Evolutionary conservation across 495 filamentous ascomycete species (phyloP), one percentile per base, ranked within the genome.

Genomic region (Penicillium nucicola): DNA sequence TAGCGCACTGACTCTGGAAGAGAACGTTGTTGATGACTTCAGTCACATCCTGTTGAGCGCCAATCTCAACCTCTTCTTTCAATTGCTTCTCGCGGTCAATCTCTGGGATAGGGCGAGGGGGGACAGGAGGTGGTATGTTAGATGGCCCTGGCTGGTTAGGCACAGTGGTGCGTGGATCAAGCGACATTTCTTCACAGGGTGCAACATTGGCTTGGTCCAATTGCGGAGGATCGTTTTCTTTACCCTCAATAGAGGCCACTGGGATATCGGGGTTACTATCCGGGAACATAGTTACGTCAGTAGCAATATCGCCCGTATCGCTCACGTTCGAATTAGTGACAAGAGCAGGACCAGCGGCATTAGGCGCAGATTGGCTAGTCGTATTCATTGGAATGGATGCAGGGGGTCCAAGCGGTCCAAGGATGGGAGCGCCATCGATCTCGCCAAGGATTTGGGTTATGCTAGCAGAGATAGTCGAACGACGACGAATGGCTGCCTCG

Each of bases 11-110:
- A n/a, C 96, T 77, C 33, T 92, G 88, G 56, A 92, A 91, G 31
- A 95, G 79, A 18, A 95, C 85, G 62, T 93, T 92, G 33, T 89
- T 89, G 64, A 96, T 92, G 32, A 96, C 92, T 65, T 98, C 93
- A 9, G 88, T 91, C 6, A 96, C 93, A 71, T 98, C 93, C 71
- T 97, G 92, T 61, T 92, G 82, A 19, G 82, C 77, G 15, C 79
- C 77, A 56, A 83, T 75, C 64, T 85, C 82, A 1, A 84, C 65
- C 43, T 85, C 80, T 33, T 83, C 78, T 11, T 68, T 67, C 42
- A 74, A 52, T 18, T 72, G 66, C 45, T 66, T 70, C 46, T 73
- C 63, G 0, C 55, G 52, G 37, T 74, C 68, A n/a, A 57, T 42
- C 50, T 68, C 57, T 12, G 60, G 43, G 18, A 60, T 55, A 44